phyloP scores from a whole-genome alignment of 805 yeast genomes.

The Kluyveromyces starmeri region DNA sequence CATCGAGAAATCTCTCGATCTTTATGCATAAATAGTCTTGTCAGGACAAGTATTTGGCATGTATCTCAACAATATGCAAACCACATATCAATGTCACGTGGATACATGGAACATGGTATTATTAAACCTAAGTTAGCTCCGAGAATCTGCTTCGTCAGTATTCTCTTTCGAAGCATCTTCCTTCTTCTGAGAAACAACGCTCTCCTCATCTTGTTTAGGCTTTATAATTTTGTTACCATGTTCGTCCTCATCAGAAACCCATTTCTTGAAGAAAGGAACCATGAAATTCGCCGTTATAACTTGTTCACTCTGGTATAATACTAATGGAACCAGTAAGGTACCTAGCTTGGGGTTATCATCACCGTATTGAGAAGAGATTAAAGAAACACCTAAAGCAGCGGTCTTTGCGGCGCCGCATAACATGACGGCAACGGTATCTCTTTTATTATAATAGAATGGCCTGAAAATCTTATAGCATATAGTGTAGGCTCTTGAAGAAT shows the following conservation, averaged over 20 bases:
- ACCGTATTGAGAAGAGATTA: constrained; percentile 76
- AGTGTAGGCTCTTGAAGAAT: constrained; percentile 37
- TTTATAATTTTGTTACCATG: constrained; percentile 5
- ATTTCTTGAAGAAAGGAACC: constrained; percentile 55
- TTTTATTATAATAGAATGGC: constrained; percentile 63
- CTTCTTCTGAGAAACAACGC: neutral
- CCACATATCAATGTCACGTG: too few relatives aligned
- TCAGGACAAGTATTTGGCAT: too few relatives aligned
- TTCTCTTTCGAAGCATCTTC: neutral
- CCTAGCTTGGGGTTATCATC: constrained; percentile 53
- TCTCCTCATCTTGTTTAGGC: neutral
- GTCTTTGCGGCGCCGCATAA: constrained; percentile 91
- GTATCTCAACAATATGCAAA: too few relatives aligned
- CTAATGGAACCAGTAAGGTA: constrained; percentile 68
- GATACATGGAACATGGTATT: too few relatives aligned
- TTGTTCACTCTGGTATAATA: constrained; percentile 80
- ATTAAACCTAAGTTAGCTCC: too few relatives aligned
- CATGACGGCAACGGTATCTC: constrained; percentile 72
- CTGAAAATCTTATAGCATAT: constrained; percentile 31
- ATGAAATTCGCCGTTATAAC: constrained; percentile 72
- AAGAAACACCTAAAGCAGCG: constrained; percentile 83
- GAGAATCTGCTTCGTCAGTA: constrained; percentile 2
- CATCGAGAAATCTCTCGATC: too few relatives aligned
- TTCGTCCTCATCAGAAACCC: constrained; percentile 37
- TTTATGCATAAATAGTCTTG: too few relatives aligned